Evolutionary conservation across 2,329 filamentous ascomycete species (phyloP).

Genomic region (Apiospora malaysiana): DNA sequence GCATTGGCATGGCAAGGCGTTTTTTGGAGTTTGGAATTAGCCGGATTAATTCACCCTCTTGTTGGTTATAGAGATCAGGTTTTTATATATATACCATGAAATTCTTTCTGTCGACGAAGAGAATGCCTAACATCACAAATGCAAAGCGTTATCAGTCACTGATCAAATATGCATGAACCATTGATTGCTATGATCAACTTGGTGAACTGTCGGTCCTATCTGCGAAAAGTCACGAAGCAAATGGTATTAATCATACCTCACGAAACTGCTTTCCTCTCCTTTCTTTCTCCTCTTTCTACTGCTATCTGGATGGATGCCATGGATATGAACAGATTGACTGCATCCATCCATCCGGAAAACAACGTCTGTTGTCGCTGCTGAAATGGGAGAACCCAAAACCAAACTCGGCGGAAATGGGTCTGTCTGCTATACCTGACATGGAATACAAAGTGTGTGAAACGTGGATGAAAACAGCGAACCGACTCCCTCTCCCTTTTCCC

Average conservation of each 20-base stretch:
- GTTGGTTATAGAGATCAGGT: background rate
- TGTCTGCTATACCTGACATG: slow-evolving; percentile 15
- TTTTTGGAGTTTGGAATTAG: background rate
- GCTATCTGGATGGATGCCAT: background rate
- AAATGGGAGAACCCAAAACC: background rate
- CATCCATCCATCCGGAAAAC: background rate
- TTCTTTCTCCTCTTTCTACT: background rate
- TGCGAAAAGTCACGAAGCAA: background rate
- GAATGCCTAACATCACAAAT: background rate
- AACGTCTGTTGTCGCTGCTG: background rate
- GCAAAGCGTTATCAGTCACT: background rate
- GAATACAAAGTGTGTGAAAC: background rate
- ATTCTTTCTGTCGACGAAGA: background rate
- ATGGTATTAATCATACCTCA: background rate
- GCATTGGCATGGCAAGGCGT: slow-evolving; percentile 18
- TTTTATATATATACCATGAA: background rate
- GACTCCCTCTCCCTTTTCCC: background rate
- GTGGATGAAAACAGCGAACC: background rate
- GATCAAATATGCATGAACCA: background rate
- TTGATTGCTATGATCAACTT: background rate
- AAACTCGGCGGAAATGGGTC: background rate
- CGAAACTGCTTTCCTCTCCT: background rate
- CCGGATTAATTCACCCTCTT: background rate
- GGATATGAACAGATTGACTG: background rate
- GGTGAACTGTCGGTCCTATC: background rate